These are phyloP conservation scores for Candida berthetii DNA, from an alignment of 805 yeast species.

Conservation along the genomic window DNA sequence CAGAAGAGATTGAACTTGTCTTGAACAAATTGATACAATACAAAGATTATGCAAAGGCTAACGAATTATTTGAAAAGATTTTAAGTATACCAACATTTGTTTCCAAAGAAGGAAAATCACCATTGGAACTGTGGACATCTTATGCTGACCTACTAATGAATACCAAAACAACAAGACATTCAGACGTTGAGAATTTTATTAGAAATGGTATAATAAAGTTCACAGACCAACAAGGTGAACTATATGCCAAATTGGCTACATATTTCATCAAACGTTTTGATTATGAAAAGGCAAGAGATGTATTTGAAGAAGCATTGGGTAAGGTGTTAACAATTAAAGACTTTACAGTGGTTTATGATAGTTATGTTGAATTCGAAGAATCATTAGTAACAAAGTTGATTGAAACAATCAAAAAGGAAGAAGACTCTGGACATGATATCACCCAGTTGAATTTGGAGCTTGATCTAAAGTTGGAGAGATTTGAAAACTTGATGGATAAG, in stretches of 20 bases:
- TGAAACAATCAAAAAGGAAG: slow-evolving; percentile 3
- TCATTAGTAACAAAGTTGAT: slow-evolving; percentile 23
- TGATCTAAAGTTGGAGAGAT: slow-evolving; percentile 37
- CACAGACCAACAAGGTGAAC: slow-evolving; percentile 53
- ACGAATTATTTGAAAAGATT: slow-evolving; percentile 26
- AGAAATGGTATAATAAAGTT: slow-evolving; percentile 31
- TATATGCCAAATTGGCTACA: slow-evolving; percentile 41
- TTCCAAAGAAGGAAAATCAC: slow-evolving; percentile 32
- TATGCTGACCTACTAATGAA: slow-evolving; percentile 34
- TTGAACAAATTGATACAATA: slow-evolving; percentile 26
- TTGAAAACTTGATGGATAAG: slow-evolving; percentile 50
- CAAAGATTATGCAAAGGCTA: slow-evolving; percentile 22
- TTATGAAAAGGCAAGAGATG: slow-evolving; percentile 30
- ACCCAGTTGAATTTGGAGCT: slow-evolving; percentile 24
- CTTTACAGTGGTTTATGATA: slow-evolving; percentile 59
- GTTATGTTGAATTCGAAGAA: slow-evolving; percentile 58
- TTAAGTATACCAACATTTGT: slow-evolving; percentile 27
- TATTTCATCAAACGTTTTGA: slow-evolving; percentile 37
- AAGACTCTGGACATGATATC: slow-evolving; percentile 11
- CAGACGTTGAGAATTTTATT: slow-evolving; percentile 29
- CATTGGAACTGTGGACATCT: slow-evolving; percentile 40
- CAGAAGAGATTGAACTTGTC: slow-evolving; percentile 24
- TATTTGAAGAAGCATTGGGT: slow-evolving; percentile 42
- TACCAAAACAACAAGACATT: slow-evolving; percentile 6
- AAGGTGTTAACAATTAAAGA: slow-evolving; percentile 48